A percentile compares a stretch with the other conserved stretches of the same genome.
These are phyloP conservation scores for Xenosphaeropsis pyriputrescens DNA, from an alignment of 2,329 filamentous ascomycete genomes.

Conservation along the genomic window DNA sequence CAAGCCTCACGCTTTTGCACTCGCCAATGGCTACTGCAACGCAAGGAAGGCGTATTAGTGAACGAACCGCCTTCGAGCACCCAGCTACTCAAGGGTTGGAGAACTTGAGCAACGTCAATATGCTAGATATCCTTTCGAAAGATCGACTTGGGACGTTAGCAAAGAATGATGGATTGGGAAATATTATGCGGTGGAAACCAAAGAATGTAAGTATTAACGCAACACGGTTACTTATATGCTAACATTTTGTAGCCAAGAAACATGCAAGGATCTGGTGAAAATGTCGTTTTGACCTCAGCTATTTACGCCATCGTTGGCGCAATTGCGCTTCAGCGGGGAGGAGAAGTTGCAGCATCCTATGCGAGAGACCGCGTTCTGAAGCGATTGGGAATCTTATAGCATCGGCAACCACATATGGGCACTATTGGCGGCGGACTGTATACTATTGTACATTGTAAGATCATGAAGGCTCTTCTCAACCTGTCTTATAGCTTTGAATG, in stretches of 20 bases:
- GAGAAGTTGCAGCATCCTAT: conserved; percentile 58
- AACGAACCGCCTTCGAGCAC: conserved; percentile 50
- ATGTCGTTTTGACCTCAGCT: conserved; percentile 61
- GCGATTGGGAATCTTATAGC: conserved; percentile 15
- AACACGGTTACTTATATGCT: background rate
- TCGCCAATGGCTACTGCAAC: conserved; percentile 17
- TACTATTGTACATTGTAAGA: no score
- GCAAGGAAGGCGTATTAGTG: conserved; percentile 22
- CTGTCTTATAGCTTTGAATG: no score
- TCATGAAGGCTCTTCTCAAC: no score
- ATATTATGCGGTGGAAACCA: conserved; percentile 81
- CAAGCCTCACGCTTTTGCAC: conserved; percentile 44
- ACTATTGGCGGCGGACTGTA: no score
- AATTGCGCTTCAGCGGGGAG: conserved; percentile 75
- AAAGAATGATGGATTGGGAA: conserved; percentile 51
- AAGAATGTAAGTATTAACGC: conserved; percentile 44
- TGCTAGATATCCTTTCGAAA: conserved; percentile 47
- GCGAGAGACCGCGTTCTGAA: conserved; percentile 47
- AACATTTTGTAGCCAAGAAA: conserved; percentile 38
- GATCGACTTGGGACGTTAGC: conserved; percentile 55
- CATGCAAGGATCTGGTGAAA: conserved; percentile 56
- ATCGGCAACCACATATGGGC: no score
- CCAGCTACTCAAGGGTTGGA: conserved; percentile 57
- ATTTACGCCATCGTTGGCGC: conserved; percentile 82
- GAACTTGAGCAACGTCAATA: conserved; percentile 49